phyloP scores from a whole-genome alignment of 2,329 filamentous ascomycete species.

The Blastomyces percursus region DNA sequence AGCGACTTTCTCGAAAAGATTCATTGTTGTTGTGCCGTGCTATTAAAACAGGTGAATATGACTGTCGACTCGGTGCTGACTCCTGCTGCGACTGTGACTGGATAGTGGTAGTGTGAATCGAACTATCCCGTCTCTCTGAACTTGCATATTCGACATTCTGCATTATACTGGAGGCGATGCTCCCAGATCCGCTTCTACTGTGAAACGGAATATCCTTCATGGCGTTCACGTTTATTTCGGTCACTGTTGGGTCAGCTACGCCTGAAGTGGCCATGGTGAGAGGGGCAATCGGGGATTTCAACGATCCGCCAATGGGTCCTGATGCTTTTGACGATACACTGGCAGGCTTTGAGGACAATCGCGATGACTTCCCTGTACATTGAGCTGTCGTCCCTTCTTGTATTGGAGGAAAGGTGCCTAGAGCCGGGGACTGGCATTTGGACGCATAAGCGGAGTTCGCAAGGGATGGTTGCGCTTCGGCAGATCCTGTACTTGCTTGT shows the following conservation, averaged over 20 bases:
- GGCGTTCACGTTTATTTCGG: slow-evolving; percentile 35
- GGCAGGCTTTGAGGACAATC: slow-evolving; percentile 31
- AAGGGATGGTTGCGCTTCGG: slow-evolving; percentile 16
- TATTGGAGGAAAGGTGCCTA: slow-evolving; percentile 21
- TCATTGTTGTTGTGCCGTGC: slow-evolving; percentile 20
- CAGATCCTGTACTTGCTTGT: slow-evolving; percentile 9
- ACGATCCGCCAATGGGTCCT: slow-evolving; percentile 25
- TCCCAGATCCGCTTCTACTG: slow-evolving; percentile 25
- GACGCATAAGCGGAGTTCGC: slow-evolving; percentile 28
- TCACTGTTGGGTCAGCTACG: slow-evolving; percentile 37
- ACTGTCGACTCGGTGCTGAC: slow-evolving; percentile 17
- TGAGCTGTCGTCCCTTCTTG: slow-evolving; percentile 21
- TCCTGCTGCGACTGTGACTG: slow-evolving; percentile 25
- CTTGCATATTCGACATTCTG: slow-evolving; percentile 22
- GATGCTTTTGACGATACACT: slow-evolving; percentile 35
- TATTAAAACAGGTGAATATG: slow-evolving; percentile 27
- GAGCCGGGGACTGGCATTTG: slow-evolving; percentile 28
- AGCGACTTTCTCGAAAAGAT: slow-evolving; percentile 19
- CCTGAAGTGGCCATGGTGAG: slow-evolving; percentile 25
- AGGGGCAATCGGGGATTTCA: slow-evolving; percentile 30
- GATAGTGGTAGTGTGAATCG: slow-evolving; percentile 21
- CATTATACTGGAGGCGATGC: slow-evolving; percentile 22
- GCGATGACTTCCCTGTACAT: slow-evolving; percentile 25
- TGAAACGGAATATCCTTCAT: slow-evolving; percentile 21
- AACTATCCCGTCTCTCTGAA: slow-evolving; percentile 23